Evolutionary conservation across 805 yeast species (phyloP).

Genomic region (Candida sakaeoensis): DNA sequence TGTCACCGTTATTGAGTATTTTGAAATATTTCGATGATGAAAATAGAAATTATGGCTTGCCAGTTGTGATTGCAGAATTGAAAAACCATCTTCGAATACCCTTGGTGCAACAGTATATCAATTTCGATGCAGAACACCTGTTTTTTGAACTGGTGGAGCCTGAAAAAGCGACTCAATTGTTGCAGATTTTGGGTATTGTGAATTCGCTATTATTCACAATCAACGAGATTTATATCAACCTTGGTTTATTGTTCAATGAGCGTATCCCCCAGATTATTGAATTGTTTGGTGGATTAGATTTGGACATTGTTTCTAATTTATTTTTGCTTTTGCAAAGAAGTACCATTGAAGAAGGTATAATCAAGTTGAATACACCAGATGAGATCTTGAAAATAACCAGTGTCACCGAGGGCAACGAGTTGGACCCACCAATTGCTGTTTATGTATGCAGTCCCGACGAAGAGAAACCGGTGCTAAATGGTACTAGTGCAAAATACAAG

Average conservation of each 20-base stretch:
- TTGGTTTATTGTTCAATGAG: conserved; percentile 46
- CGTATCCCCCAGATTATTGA: conserved; percentile 40
- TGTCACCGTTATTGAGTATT: conserved; percentile 50
- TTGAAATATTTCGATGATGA: conserved; percentile 57
- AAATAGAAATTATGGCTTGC: conserved; percentile 45
- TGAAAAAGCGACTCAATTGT: conserved; percentile 25
- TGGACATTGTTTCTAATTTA: conserved; percentile 37
- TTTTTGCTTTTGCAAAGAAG: conserved; percentile 47
- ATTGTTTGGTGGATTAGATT: conserved; percentile 40
- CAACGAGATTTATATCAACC: conserved; percentile 54
- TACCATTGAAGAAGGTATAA: conserved; percentile 53
- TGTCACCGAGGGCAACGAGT: conserved; percentile 24
- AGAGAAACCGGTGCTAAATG: conserved; percentile 16
- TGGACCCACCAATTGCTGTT: conserved; percentile 41
- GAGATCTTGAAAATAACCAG: conserved; percentile 43
- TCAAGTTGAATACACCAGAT: conserved; percentile 48
- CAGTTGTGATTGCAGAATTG: conserved; percentile 32
- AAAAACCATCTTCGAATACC: conserved; percentile 25
- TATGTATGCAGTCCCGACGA: conserved; percentile 38
- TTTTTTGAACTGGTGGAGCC: conserved; percentile 30
- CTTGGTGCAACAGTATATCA: conserved; percentile 26
- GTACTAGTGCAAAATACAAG: conserved; percentile 55
- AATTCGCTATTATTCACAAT: conserved; percentile 48
- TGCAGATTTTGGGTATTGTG: conserved; percentile 34
- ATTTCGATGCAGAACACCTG: conserved; percentile 25